Evolutionary conservation across 768 basidiomycete species (phyloP), one percentile per base, ranked within the genome.

Genomic region (Chalciporus chontae): DNA sequence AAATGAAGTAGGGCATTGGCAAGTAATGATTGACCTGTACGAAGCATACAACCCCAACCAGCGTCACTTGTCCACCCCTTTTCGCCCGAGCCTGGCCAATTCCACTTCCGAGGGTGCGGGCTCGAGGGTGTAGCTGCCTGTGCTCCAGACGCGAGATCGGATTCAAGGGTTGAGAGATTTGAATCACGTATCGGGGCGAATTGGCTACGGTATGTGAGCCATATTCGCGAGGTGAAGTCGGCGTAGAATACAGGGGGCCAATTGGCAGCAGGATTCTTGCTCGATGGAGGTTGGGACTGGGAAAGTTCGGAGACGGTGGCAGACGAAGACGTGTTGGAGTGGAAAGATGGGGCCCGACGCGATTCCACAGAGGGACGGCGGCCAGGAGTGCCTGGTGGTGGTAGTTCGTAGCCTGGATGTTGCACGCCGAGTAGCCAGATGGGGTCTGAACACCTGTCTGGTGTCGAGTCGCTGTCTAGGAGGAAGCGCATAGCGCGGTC

Each of bases 1-100:
- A 85, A 70, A 65, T 84, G 75, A 13, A 89, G 66, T n/a, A 94
- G 69, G 1, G 89, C 80, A 47, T 89, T 93, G 7, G 88, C 91
- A 19, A 94, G 72, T 52, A 94, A 59, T 49, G 84, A 85, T 67
- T 94, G 91, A 1, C 90, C 91, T 0, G 91, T 94, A 23, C 91
- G 70, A 36, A 94, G 66, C 91, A 94, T 94, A 62, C 92, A 94
- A 0, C 91, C 91, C 91, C 91, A 94, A 0, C 92, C 91, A 0
- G 86, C 74, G 69, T 94, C 91, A 54, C 79, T 85, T 14, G 87
- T 85, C 80, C 93, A 87, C 0, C 86, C 88, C 60, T 84, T 86
- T 66, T 89, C 85, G 1, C 81, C 81, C 0, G 78, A 62, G 17
- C 69, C 74, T 13, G 75, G 73, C 81, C 86, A 85, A 38, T 79